Percentiles rank a stretch among this genome's conserved stretches.
phyloP scores from a whole-genome alignment of 2,329 filamentous ascomycete genomes.

The Alternaria longipes region DNA sequence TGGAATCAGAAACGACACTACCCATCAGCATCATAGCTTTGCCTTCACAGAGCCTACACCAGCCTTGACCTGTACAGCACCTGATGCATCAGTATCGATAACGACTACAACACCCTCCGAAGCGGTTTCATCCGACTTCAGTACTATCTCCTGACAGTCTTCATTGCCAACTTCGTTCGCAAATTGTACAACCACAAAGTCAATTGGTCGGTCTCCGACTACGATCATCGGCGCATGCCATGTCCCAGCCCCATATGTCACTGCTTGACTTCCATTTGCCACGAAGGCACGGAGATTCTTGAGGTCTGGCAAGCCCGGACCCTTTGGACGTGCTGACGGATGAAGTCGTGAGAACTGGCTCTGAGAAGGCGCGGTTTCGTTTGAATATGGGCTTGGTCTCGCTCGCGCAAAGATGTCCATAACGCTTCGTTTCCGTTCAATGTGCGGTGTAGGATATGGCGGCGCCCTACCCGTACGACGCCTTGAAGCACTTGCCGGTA shows the following conservation, averaged over 20 bases:
- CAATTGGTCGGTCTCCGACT: constrained; percentile 73
- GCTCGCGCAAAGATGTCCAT: constrained; percentile 55
- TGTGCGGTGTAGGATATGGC: constrained; percentile 55
- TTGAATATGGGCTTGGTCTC: constrained; percentile 60
- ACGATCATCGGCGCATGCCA: constrained; percentile 98
- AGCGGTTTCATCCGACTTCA: constrained; percentile 43
- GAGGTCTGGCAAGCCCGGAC: constrained; percentile 75
- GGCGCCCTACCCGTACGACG: constrained; percentile 43
- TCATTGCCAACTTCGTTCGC: constrained; percentile 82
- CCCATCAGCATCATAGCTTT: constrained; percentile 29
- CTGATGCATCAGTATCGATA: constrained; percentile 44
- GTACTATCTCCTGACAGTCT: constrained; percentile 83
- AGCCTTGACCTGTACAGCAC: constrained; percentile 48
- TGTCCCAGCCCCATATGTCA: constrained; percentile 90
- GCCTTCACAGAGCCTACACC: constrained; percentile 45
- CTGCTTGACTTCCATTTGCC: constrained; percentile 78
- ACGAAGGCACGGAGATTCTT: constrained; percentile 77
- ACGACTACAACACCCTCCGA: constrained; percentile 48
- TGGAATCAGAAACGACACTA: background rate
- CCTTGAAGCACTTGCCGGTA: constrained; percentile 58
- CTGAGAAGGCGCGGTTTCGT: constrained; percentile 55
- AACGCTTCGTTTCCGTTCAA: constrained; percentile 37
- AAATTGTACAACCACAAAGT: constrained; percentile 87
- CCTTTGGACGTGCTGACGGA: constrained; percentile 52
- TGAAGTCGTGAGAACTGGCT: constrained; percentile 40